A percentile compares a stretch with the other conserved stretches of the same genome.
Evolutionary conservation across 73 alveolate genomes (phyloP).

Genomic region (Paramecium biaurelia): DNA sequence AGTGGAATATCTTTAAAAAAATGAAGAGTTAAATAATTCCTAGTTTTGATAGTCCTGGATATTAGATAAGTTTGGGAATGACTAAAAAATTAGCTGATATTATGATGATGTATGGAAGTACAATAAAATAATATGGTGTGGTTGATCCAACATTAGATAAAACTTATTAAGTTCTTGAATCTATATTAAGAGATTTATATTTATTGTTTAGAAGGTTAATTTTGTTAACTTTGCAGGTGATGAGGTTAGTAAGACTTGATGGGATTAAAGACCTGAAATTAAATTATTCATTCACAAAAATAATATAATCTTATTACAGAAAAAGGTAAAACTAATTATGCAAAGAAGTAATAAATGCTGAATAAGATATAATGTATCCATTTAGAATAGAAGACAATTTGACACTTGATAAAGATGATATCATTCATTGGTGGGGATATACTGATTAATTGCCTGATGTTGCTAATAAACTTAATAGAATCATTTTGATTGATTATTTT

Average conservation of each 20-base stretch:
- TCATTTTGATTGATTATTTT: conserved; percentile 15
- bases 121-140: conserved; percentile 30
- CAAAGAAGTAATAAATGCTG: conserved; percentile 11
- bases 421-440: conserved; percentile 57
- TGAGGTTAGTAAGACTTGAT: conserved; percentile 15
- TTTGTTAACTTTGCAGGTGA: background rate
- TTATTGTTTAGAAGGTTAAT: background rate
- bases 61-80: conserved; percentile 54
- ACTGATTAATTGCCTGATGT: background rate
- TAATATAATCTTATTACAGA: conserved; percentile 49
- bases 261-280: conserved; percentile 50
- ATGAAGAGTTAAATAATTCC: conserved; percentile 84
- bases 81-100: conserved; percentile 28
- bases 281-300: conserved; percentile 19
- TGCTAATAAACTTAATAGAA: background rate
- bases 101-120: background rate
- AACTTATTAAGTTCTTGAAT: conserved; percentile 18
- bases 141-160: conserved; percentile 51
- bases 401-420: conserved; percentile 46
- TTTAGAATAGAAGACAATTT: conserved; percentile 42
- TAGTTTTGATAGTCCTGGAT: conserved; percentile 88
- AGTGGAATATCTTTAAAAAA: conserved; percentile 68
- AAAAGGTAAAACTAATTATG: conserved; percentile 26
- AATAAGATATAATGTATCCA: conserved; percentile 35
- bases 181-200: conserved; percentile 33